Evolutionary conservation across 768 basidiomycete species (phyloP).

Genomic region (Peribolospora kevripleyi): DNA sequence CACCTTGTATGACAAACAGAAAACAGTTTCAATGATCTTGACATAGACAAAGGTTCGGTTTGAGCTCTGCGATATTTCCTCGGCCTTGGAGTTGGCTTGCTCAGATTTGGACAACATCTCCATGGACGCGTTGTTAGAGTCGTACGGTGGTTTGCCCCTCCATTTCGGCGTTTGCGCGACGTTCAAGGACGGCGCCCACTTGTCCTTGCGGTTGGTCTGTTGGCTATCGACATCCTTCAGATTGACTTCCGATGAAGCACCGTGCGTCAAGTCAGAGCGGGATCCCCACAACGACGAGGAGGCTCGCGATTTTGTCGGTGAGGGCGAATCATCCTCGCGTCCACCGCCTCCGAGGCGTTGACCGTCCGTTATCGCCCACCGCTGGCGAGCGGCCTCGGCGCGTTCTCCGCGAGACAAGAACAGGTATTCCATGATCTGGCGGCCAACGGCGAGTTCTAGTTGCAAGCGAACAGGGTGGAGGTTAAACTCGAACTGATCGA

Average conservation of each 20-base stretch:
- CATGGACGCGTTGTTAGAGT: constrained; percentile 2
- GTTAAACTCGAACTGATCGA: constrained; percentile 52
- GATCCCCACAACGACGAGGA: constrained; percentile 12
- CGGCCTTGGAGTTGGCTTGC: constrained; percentile 15
- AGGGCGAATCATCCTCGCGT: constrained; percentile 18
- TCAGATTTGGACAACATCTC: not conserved
- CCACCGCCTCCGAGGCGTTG: constrained; percentile 20
- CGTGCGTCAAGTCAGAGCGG: constrained; percentile 16
- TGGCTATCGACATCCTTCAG: not conserved
- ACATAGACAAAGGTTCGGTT: constrained; percentile 59
- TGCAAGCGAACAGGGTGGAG: constrained; percentile 70
- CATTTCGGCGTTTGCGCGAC: not conserved
- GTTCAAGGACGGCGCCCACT: constrained; percentile 1
- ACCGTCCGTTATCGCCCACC: not conserved
- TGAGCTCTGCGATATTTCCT: constrained; percentile 34
- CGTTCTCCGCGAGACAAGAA: constrained; percentile 26
- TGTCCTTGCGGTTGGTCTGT: constrained; percentile 1
- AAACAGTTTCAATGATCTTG: constrained; percentile 27
- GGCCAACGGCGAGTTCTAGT: constrained; percentile 58
- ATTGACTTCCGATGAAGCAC: constrained; percentile 8
- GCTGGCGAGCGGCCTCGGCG: not conserved
- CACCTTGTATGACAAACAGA: constrained; percentile 10
- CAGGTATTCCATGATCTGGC: constrained; percentile 63
- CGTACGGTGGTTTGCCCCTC: not conserved
- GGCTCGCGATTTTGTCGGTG: constrained; percentile 23